phyloP scores from a whole-genome alignment of 257 asterid species.

The Jasminum sambac region DNA sequence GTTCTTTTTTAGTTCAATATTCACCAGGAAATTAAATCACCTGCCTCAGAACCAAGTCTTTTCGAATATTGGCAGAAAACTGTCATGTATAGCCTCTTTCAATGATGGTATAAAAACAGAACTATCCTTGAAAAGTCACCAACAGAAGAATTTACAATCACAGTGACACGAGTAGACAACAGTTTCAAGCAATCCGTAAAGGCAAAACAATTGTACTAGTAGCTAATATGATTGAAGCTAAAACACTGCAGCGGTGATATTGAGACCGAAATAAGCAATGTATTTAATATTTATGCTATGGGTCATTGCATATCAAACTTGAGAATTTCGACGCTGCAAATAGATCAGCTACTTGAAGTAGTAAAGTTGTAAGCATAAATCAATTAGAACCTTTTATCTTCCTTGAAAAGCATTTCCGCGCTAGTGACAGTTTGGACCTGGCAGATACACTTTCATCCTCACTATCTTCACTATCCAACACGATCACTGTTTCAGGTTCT shows the following conservation, averaged over 20 bases:
- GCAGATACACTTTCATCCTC: slow-evolving; percentile 50
- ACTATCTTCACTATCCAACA: slow-evolving; percentile 82
- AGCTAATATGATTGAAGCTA: neutral
- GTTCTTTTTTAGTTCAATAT: neutral
- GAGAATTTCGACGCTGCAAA: neutral
- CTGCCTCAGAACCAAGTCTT: neutral
- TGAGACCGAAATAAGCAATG: neutral
- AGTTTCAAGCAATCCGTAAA: neutral
- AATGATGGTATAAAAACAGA: neutral
- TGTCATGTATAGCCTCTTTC: neutral
- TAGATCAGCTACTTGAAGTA: neutral
- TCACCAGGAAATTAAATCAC: neutral
- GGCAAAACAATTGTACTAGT: neutral
- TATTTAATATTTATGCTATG: neutral
- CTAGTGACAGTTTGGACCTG: slow-evolving; percentile 60
- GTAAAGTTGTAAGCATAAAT: slow-evolving; percentile 5
- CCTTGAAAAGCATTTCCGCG: slow-evolving; percentile 43
- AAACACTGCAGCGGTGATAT: neutral
- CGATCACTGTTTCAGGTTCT: slow-evolving; percentile 46
- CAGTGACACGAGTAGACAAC: neutral
- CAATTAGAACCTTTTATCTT: slow-evolving; percentile 39
- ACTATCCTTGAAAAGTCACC: neutral
- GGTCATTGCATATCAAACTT: neutral
- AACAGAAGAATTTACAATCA: neutral
- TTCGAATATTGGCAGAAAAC: neutral